Conservation (phyloP, 1,284 basidiomycete species). For the Thecaphora frezii region DNA sequence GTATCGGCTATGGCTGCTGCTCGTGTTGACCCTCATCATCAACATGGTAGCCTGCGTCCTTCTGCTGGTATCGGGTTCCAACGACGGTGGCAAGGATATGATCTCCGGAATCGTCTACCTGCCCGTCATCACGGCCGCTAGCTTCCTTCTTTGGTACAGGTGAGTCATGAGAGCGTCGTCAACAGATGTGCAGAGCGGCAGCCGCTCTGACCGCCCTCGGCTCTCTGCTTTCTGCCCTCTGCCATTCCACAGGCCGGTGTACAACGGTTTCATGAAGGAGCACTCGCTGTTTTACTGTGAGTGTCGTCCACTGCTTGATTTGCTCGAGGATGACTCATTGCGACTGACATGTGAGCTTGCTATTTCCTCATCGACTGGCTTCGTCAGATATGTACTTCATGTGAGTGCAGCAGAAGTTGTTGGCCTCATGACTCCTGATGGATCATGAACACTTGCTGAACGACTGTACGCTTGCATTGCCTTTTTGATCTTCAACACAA, state of each 20-base stretch:
- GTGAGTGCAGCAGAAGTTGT: too few relatives aligned
- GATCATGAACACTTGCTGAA: too few relatives aligned
- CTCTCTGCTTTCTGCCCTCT: not conserved
- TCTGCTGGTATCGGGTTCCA: conserved; percentile 74
- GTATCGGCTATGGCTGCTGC: conserved; percentile 61
- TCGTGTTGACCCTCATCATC: conserved; percentile 72
- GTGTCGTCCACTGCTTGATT: too few relatives aligned
- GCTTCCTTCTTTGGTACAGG: conserved; percentile 78
- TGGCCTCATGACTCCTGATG: too few relatives aligned
- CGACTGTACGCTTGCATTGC: too few relatives aligned
- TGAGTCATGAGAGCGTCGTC: not conserved
- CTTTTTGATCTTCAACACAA: too few relatives aligned
- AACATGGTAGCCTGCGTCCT: conserved; percentile 91
- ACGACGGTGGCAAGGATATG: conserved; percentile 77
- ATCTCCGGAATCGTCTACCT: conserved; percentile 73
- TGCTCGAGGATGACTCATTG: too few relatives aligned
- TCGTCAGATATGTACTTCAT: conserved; percentile 37
- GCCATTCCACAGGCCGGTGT: conserved; percentile 73
- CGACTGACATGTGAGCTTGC: too few relatives aligned
- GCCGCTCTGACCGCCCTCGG: not conserved
- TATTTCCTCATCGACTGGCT: too few relatives aligned
- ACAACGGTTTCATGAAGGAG: conserved; percentile 95
- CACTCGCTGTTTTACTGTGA: conserved; percentile 68
- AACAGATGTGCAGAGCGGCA: not conserved
- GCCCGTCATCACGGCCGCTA: conserved; percentile 74